Conservation (phyloP, 768 basidiomycete genomes). For the Suillus sp. region DNA sequence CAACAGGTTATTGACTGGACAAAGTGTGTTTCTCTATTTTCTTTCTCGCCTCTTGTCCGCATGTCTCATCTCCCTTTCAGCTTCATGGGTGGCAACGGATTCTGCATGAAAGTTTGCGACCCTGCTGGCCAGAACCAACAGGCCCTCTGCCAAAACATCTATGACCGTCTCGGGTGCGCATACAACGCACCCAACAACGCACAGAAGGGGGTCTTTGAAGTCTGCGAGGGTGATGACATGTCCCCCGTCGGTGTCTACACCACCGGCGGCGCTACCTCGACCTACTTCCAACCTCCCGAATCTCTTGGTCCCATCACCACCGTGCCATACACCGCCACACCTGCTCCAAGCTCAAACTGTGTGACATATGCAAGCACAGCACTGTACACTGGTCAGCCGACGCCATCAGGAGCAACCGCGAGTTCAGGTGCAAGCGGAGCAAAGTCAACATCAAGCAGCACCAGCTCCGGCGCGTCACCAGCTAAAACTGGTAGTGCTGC, state of each 20-base stretch:
- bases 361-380: slow-evolving; percentile 37
- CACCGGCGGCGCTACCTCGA: slow-evolving; percentile 40
- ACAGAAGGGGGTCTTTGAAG: slow-evolving; percentile 57
- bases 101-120: slow-evolving; percentile 79
- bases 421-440: slow-evolving; percentile 2
- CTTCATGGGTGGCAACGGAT: slow-evolving; percentile 66
- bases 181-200: slow-evolving; percentile 75
- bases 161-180: slow-evolving; percentile 70
- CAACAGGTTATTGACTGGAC: slow-evolving; percentile 70
- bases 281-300: slow-evolving; percentile 52
- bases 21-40: slow-evolving; percentile 46
- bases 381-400: slow-evolving; percentile 36
- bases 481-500: slow-evolving; percentile 23
- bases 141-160: slow-evolving; percentile 69
- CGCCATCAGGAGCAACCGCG: slow-evolving; percentile 12
- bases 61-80: slow-evolving; percentile 37
- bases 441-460: neutral
- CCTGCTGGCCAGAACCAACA: slow-evolving; percentile 50
- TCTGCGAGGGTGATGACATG: slow-evolving; percentile 69
- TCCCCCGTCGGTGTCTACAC: slow-evolving; percentile 56
- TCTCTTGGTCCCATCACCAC: slow-evolving; percentile 44
- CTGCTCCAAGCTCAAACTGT: slow-evolving; percentile 48
- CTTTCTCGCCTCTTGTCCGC: neutral
- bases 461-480: slow-evolving; percentile 18
- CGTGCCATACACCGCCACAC: slow-evolving; percentile 45